Evolutionary conservation across 257 asterid species (phyloP), one percentile per base, ranked within the genome.

Genomic region (Solanum sitiens): DNA sequence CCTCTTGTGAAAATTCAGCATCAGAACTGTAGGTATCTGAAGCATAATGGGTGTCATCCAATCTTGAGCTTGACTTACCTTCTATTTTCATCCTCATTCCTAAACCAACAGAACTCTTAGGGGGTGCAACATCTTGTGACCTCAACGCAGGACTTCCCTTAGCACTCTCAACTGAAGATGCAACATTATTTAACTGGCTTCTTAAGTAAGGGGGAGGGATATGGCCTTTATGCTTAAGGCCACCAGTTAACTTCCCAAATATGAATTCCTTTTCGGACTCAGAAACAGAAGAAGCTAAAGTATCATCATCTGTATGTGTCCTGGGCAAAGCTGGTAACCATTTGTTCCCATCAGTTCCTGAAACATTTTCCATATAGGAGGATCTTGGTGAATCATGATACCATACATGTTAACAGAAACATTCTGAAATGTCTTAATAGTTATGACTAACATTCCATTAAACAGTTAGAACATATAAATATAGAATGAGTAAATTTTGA

Each of bases 171-270:
- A 85, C 53, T 20, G 95, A 91, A 68, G 94, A 83, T 53, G 94
- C 86, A 50, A 33, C 37, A 72, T 84, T 88, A 82, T 89, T 93
- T 76, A 88, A 87, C 86, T 75, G 91, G 79, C 87, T 89, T 87
- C 92, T 95, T 59, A 90, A 86, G 91, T 87, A 91, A 85, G 96
- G 91, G 40, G 94, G 98, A 85, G 79, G 92, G 35, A 40, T 85
- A 87, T 92, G 83, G 44, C 95, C 92, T 91, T 95, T 97, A 68
- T 97, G 98, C 71, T 96, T 94, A 42, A 95, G 82, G 87, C 99
- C 99, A 84, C 99, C 99, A 5, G 98, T 95, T 89, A 97, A 91
- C 88, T 90, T 94, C 75, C 93, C 97, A 75, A 93, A 93, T 86
- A 91, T 91, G 89, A 97, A 93, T 68, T 88, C 93, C 79, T 40